Percentiles rank a stretch among this genome's conserved stretches.
These are phyloP conservation scores for Gentiana dahurica DNA, from an alignment of 257 asterid genomes.

Conservation along the genomic window DNA sequence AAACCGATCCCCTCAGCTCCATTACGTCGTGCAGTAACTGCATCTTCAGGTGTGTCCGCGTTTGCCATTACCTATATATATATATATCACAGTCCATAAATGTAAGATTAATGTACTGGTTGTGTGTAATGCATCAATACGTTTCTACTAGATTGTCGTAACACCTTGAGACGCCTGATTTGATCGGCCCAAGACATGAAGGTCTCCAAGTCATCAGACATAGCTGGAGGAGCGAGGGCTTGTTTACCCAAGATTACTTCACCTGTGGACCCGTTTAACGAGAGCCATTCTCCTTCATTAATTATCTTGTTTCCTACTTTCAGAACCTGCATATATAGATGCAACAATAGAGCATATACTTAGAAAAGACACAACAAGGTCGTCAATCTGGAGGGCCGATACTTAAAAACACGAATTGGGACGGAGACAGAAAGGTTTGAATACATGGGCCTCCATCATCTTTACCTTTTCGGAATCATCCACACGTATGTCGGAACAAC, in stretches of 20 bases:
- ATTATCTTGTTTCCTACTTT: slow-evolving; percentile 34
- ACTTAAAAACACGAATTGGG: too few species aligned
- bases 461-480: slow-evolving; percentile 69
- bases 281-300: slow-evolving; percentile 83
- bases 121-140: not conserved
- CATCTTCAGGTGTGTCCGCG: slow-evolving; percentile 97
- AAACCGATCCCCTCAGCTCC: slow-evolving; percentile 97
- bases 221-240: slow-evolving; percentile 76
- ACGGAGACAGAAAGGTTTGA: not conserved
- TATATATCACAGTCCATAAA: not conserved
- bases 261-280: slow-evolving; percentile 87
- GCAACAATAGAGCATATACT: too few species aligned
- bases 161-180: slow-evolving; percentile 66
- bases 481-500: slow-evolving; percentile 83
- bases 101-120: not conserved
- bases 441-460: not conserved
- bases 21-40: slow-evolving; percentile 67
- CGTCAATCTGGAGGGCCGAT: too few species aligned
- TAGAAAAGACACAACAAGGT: too few species aligned
- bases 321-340: slow-evolving; percentile 36
- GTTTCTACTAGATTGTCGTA: not conserved
- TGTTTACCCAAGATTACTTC: slow-evolving; percentile 86
- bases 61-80: slow-evolving; percentile 85
- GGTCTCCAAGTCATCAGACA: slow-evolving; percentile 58
- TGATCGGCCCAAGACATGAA: slow-evolving; percentile 92